Conservation (phyloP, 805 yeast species). For the Teunomyces barrocoloradensis region DNA sequence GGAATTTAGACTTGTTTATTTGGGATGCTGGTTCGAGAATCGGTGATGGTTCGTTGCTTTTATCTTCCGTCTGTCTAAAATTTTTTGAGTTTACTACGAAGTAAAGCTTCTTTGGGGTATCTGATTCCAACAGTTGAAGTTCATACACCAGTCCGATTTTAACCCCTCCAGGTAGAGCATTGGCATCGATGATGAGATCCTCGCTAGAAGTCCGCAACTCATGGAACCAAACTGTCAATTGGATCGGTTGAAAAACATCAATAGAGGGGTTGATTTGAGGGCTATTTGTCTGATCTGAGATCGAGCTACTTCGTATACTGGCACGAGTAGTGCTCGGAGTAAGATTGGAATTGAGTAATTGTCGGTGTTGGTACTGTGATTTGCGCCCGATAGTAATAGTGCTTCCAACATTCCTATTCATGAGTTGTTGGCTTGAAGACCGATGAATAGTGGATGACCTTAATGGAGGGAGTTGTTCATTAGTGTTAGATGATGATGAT, state of each 20-base stretch:
- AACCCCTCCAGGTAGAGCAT: slow-evolving; percentile 53
- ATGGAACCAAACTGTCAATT: slow-evolving; percentile 60
- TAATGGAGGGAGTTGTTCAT: slow-evolving; percentile 5
- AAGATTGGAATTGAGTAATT: slow-evolving; percentile 1
- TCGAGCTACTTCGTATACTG: slow-evolving; percentile 3
- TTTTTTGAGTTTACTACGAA: slow-evolving; percentile 42
- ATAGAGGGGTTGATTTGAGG: not conserved
- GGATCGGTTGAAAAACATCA: slow-evolving; percentile 25
- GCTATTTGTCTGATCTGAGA: not conserved
- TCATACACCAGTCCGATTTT: slow-evolving; percentile 78
- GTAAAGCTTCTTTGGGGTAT: slow-evolving; percentile 31
- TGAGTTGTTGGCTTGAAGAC: slow-evolving; percentile 5
- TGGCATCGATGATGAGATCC: slow-evolving; percentile 61
- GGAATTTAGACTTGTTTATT: slow-evolving; percentile 25
- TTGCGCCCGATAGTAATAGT: slow-evolving; percentile 13
- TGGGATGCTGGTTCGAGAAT: slow-evolving; percentile 4
- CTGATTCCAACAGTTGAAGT: slow-evolving; percentile 45
- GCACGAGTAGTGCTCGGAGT: slow-evolving; percentile 1
- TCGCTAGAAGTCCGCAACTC: slow-evolving; percentile 59
- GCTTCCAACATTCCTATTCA: slow-evolving; percentile 20
- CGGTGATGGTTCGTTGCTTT: slow-evolving; percentile 13
- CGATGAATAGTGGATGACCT: not conserved
- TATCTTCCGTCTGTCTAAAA: slow-evolving; percentile 10
- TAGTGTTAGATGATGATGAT: slow-evolving; percentile 7
- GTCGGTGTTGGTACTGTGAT: slow-evolving; percentile 2